phyloP scores from a whole-genome alignment of 495 filamentous ascomycete genomes.

The Daldinia grandis region DNA sequence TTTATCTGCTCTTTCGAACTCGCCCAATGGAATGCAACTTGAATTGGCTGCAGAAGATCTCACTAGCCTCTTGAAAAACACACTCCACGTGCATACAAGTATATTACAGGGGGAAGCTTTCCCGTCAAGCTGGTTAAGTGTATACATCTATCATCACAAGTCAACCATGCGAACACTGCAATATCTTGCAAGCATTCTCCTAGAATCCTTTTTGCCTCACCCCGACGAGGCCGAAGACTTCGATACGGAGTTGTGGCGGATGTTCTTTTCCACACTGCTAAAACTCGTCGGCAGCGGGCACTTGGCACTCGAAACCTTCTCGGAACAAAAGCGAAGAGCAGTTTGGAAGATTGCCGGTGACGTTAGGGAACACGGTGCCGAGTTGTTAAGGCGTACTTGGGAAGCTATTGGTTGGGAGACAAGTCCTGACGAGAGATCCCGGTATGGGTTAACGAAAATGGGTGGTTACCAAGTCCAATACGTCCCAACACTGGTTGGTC shows the following conservation, averaged over 20 bases:
- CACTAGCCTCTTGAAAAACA: conserved; percentile 74
- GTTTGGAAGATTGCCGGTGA: conserved; percentile 99
- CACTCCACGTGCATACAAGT: conserved; percentile 84
- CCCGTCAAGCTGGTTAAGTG: conserved; percentile 86
- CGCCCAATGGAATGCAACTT: conserved; percentile 70
- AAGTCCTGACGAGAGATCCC: conserved; percentile 71
- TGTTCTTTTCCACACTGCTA: conserved; percentile 88
- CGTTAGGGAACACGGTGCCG: conserved; percentile 89
- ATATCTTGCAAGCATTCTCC: conserved; percentile 77
- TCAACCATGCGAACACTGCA: conserved; percentile 90
- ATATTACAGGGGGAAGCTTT: conserved; percentile 91
- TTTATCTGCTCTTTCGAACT: conserved; percentile 79
- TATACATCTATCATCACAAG: conserved; percentile 94
- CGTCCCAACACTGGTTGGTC: conserved; percentile 87
- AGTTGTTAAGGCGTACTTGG: conserved; percentile 85
- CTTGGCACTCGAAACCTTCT: conserved; percentile 93
- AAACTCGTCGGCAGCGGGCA: conserved; percentile 88
- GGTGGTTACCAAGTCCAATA: conserved; percentile 99
- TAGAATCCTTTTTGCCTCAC: conserved; percentile 79
- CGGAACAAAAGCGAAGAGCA: conserved; percentile 92
- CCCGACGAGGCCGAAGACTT: conserved; percentile 94
- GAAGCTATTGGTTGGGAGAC: conserved; percentile 98
- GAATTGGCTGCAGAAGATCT: conserved; percentile 80
- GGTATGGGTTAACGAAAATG: conserved; percentile 82
- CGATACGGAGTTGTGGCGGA: conserved; percentile 91